Conservation (phyloP, 257 asterid species). For the Primulina huaijiensis region DNA sequence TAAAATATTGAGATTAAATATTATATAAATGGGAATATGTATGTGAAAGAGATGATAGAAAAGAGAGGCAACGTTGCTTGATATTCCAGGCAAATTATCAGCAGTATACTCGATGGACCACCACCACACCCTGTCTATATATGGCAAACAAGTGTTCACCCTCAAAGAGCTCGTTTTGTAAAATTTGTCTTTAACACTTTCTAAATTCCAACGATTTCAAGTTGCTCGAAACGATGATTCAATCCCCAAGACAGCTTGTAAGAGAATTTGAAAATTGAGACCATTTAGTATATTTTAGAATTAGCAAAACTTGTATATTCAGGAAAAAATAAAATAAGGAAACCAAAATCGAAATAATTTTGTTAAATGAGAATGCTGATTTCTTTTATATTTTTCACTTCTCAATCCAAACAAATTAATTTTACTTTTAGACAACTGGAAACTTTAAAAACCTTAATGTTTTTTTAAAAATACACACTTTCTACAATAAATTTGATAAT, state of each 20-base stretch:
- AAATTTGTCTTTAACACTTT: too few species aligned
- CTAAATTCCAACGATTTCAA: too few species aligned
- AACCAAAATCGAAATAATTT: neutral
- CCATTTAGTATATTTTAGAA: neutral
- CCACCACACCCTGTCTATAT: slow-evolving; percentile 42
- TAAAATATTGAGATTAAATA: neutral
- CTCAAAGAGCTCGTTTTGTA: too few species aligned
- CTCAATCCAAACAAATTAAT: neutral
- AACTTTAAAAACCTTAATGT: too few species aligned
- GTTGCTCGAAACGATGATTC: too few species aligned
- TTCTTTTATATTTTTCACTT: neutral
- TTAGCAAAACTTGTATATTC: neutral
- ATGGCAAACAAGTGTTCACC: too few species aligned
- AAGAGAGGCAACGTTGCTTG: slow-evolving; percentile 59
- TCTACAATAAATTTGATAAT: too few species aligned
- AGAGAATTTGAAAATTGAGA: too few species aligned
- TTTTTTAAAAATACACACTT: too few species aligned
- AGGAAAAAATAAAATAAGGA: neutral
- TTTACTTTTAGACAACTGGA: neutral
- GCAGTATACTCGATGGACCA: slow-evolving; percentile 68
- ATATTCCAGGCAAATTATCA: slow-evolving; percentile 75
- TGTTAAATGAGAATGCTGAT: neutral
- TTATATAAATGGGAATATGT: neutral
- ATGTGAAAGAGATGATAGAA: slow-evolving; percentile 34
- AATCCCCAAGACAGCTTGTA: too few species aligned